Evolutionary conservation across 1,139 yeast species (phyloP).

Genomic region (Blastobotrys arbuscula): DNA sequence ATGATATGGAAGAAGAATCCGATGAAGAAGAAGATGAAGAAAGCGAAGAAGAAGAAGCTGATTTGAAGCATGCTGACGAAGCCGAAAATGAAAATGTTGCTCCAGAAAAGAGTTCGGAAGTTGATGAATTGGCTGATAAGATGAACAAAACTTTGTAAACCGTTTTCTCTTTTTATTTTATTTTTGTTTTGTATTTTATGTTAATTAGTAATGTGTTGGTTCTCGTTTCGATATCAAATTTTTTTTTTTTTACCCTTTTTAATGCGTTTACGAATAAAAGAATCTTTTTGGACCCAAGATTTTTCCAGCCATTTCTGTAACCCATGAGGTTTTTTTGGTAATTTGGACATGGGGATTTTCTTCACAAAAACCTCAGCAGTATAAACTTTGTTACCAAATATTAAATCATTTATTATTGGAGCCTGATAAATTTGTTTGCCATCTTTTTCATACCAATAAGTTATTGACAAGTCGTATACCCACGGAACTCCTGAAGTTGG

Average conservation of each 20-base stretch:
- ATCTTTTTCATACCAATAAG: slow-evolving; percentile 33
- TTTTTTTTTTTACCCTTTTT: slow-evolving; percentile 6
- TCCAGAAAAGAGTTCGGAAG: slow-evolving; percentile 38
- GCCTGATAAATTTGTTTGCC: not conserved
- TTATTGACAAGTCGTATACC: slow-evolving; percentile 49
- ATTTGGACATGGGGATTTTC: slow-evolving; percentile 42
- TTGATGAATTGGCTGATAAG: slow-evolving; percentile 56
- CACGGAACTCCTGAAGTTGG: slow-evolving; percentile 19
- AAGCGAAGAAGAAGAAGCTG: slow-evolving; percentile 56
- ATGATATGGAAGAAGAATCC: slow-evolving; percentile 87
- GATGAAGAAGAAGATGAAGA: slow-evolving; percentile 75
- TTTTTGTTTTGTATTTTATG: not conserved
- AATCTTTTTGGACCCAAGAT: slow-evolving; percentile 26
- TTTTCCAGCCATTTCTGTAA: slow-evolving; percentile 29
- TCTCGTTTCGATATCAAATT: not conserved
- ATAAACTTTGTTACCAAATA: not conserved
- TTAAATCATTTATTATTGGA: not conserved
- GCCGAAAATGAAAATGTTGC: slow-evolving; percentile 36
- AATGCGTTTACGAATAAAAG: slow-evolving; percentile 9
- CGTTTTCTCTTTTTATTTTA: not conserved
- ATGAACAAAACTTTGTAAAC: slow-evolving; percentile 41
- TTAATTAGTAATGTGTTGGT: not conserved
- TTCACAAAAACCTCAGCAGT: not conserved
- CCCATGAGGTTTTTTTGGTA: slow-evolving; percentile 41
- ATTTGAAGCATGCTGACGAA: slow-evolving; percentile 57